Conservation (phyloP, 176 grass and related monocot species). For the Juncus inflexus region DNA sequence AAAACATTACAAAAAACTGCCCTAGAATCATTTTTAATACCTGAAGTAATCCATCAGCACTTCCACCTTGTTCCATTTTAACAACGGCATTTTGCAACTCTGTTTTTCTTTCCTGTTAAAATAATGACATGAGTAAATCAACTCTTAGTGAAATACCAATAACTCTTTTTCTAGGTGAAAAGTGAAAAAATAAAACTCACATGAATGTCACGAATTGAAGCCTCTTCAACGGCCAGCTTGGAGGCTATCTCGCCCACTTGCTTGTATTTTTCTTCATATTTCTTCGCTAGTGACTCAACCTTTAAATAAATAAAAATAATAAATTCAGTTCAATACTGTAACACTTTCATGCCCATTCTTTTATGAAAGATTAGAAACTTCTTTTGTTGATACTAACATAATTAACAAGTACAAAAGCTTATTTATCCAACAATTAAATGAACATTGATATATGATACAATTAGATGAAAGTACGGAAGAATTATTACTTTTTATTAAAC, state of each 20-base stretch:
- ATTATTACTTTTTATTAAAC: constrained; percentile 18
- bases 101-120: constrained; percentile 82
- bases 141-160: constrained; percentile 1
- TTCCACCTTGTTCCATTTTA: constrained; percentile 99
- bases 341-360: too few species aligned
- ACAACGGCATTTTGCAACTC: constrained; percentile 82
- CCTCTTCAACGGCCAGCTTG: constrained; percentile 82
- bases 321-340: neutral
- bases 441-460: too few species aligned
- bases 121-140: constrained; percentile 17
- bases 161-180: neutral
- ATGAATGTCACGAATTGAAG: constrained; percentile 80
- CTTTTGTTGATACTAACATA: too few species aligned
- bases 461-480: too few species aligned
- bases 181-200: constrained; percentile 38
- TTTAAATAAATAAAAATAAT: constrained; percentile 32
- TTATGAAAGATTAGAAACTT: too few species aligned
- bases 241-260: constrained; percentile 92
- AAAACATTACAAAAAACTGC: neutral
- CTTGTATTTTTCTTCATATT: constrained; percentile 99
- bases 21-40: constrained; percentile 37
- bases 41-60: constrained; percentile 98
- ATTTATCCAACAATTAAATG: too few species aligned
- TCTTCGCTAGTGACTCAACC: constrained; percentile 89
- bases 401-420: too few species aligned